A percentile compares a stretch with the other conserved stretches of the same genome.
phyloP scores from a whole-genome alignment of 345 rosid species.

The Gossypium turneri region DNA sequence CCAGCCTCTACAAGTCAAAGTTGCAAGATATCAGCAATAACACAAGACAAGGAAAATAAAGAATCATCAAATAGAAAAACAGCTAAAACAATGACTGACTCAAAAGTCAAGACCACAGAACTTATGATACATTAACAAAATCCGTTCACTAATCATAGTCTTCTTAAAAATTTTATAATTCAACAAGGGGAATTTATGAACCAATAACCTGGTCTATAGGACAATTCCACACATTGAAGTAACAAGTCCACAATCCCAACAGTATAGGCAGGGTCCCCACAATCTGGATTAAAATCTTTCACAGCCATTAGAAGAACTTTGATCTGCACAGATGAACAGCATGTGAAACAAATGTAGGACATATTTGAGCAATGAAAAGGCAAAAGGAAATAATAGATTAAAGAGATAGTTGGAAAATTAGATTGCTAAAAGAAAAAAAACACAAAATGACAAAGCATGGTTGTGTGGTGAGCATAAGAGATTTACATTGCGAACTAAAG shows the following conservation, averaged over 20 bases:
- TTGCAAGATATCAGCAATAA: slow-evolving; percentile 29
- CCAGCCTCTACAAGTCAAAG: slow-evolving; percentile 78
- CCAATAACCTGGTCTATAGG: slow-evolving; percentile 85
- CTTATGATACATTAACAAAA: slow-evolving; percentile 2
- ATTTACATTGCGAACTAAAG: background rate
- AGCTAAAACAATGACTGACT: background rate
- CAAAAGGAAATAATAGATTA: background rate
- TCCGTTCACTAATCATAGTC: background rate
- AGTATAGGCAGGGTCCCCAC: slow-evolving; percentile 91
- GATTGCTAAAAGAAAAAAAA: background rate
- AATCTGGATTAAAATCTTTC: slow-evolving; percentile 82
- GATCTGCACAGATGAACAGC: slow-evolving; percentile 55
- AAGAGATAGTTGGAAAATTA: background rate
- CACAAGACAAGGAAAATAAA: slow-evolving; percentile 10
- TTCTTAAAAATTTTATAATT: background rate
- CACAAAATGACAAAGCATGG: background rate
- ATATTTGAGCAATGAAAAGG: background rate
- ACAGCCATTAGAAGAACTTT: slow-evolving; percentile 89
- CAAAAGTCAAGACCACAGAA: slow-evolving; percentile 5
- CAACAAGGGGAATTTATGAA: slow-evolving; percentile 12
- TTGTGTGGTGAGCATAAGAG: slow-evolving; percentile 7
- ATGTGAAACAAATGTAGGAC: background rate
- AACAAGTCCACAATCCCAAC: slow-evolving; percentile 97
- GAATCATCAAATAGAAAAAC: background rate
- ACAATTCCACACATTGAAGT: slow-evolving; percentile 96